A percentile compares a stretch with the other conserved stretches of the same genome.
Conservation (phyloP, 345 rosid genomes). For the Laguncularia racemosa region DNA sequence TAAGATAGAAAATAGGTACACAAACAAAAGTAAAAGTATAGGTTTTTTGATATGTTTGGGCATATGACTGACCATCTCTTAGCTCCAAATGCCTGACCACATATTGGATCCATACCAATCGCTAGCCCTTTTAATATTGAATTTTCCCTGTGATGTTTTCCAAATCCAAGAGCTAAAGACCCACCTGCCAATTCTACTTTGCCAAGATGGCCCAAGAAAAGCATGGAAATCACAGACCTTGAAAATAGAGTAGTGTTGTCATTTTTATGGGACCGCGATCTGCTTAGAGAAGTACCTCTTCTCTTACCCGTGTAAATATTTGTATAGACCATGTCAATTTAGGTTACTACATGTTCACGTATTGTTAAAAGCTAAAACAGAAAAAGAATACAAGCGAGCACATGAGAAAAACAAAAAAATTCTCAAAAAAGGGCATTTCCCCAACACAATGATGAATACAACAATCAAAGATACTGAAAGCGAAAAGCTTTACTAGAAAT, state of each 20-base stretch:
- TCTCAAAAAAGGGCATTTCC: too few relatives aligned
- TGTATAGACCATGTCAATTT: background rate
- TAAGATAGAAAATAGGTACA: conserved; percentile 43
- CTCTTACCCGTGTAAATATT: conserved; percentile 47
- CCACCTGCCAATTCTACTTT: conserved; percentile 77
- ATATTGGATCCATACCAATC: conserved; percentile 87
- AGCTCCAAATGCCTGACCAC: conserved; percentile 87
- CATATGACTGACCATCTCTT: conserved; percentile 61
- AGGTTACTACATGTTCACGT: background rate
- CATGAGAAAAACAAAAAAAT: too few relatives aligned
- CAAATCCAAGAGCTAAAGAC: conserved; percentile 72
- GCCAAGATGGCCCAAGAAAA: conserved; percentile 69
- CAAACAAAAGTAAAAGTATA: conserved; percentile 50
- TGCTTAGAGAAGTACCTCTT: conserved; percentile 57
- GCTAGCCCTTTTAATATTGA: conserved; percentile 73
- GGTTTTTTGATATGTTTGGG: conserved; percentile 66
- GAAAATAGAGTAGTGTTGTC: conserved; percentile 73
- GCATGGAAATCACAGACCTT: conserved; percentile 70
- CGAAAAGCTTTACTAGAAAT: too few relatives aligned
- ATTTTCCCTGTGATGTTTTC: conserved; percentile 81
- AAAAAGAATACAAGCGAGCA: background rate
- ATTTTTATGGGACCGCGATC: conserved; percentile 68
- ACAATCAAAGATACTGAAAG: too few relatives aligned
- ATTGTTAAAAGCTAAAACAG: background rate
- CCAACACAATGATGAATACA: too few relatives aligned